phyloP scores from a whole-genome alignment of 1,284 basidiomycete species.

The Lentinula novae-zelandiae region DNA sequence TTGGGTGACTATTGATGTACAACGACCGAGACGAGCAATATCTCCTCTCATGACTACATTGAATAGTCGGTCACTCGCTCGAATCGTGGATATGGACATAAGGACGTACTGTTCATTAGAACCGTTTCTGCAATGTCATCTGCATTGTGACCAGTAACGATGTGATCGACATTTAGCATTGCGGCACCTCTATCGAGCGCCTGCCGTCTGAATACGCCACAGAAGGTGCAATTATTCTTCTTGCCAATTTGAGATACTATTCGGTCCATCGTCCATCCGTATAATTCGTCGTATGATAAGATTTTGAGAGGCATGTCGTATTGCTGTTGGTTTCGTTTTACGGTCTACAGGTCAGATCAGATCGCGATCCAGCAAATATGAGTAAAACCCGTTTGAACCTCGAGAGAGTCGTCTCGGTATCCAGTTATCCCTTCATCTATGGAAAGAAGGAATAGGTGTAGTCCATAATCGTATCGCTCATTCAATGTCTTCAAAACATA shows the following conservation, averaged over 20 bases:
- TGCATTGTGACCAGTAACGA: slow-evolving; percentile 98
- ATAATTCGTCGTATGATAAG: slow-evolving; percentile 92
- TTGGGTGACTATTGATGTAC: slow-evolving; percentile 91
- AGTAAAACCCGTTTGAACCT: slow-evolving; percentile 52
- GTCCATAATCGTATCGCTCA: slow-evolving; percentile 89
- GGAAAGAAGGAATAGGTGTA: slow-evolving; percentile 90
- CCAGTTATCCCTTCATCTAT: slow-evolving; percentile 99
- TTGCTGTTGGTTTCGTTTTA: slow-evolving; percentile 95
- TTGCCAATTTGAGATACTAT: slow-evolving; percentile 93
- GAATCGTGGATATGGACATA: neutral
- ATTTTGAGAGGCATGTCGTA: slow-evolving; percentile 96
- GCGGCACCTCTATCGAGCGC: slow-evolving; percentile 94
- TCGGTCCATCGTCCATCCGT: slow-evolving; percentile 99
- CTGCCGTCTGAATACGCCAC: slow-evolving; percentile 95
- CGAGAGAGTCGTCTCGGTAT: slow-evolving; percentile 95
- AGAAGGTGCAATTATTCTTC: slow-evolving; percentile 99
- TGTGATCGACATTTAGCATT: slow-evolving; percentile 89
- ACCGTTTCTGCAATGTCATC: slow-evolving; percentile 99
- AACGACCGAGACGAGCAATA: slow-evolving; percentile 90
- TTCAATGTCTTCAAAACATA: slow-evolving; percentile 96
- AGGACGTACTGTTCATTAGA: slow-evolving; percentile 89
- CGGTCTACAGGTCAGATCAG: slow-evolving; percentile 58
- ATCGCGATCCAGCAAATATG: neutral
- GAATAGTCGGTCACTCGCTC: neutral
- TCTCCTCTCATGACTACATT: slow-evolving; percentile 91